phyloP scores from a whole-genome alignment of 768 basidiomycete genomes.

The Lentinula guzmanii region DNA sequence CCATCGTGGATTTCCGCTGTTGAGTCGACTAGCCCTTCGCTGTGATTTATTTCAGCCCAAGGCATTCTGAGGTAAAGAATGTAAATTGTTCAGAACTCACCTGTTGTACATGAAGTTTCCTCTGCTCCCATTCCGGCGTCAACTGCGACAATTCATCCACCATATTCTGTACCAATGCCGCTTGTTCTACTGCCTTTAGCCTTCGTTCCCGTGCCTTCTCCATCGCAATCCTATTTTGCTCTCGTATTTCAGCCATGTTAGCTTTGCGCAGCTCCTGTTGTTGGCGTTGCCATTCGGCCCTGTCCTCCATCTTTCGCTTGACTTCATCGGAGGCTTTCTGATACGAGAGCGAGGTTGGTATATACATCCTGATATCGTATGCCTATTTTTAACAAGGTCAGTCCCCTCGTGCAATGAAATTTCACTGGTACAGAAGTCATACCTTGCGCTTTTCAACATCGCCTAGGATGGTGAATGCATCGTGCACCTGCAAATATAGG shows the following conservation, averaged over 20 bases:
- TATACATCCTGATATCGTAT: constrained; percentile 39
- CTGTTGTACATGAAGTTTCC: constrained; percentile 44
- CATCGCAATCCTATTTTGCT: constrained; percentile 24
- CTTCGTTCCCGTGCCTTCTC: constrained; percentile 32
- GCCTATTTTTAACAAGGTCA: constrained; percentile 23
- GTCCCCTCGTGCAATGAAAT: constrained; percentile 1
- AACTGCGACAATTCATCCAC: constrained; percentile 42
- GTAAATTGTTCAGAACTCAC: constrained; percentile 25
- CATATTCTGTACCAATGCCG: constrained; percentile 44
- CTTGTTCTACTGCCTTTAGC: constrained; percentile 31
- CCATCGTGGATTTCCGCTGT: not conserved
- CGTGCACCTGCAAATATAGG: constrained; percentile 40
- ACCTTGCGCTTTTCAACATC: constrained; percentile 54
- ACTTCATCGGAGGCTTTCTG: constrained; percentile 31
- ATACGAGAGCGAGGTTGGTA: constrained; percentile 18
- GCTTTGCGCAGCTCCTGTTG: constrained; percentile 43
- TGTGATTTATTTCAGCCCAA: not conserved
- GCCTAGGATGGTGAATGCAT: constrained; percentile 55
- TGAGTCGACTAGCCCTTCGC: not conserved
- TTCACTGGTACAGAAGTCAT: constrained; percentile 8
- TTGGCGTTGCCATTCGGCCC: constrained; percentile 49
- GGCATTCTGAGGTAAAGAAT: not conserved
- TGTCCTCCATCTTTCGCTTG: constrained; percentile 37
- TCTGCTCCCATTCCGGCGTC: constrained; percentile 59
- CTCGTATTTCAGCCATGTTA: constrained; percentile 38